Percentiles rank a stretch among this genome's conserved stretches.
These are phyloP conservation scores for Fraxinus baroniana DNA, from an alignment of 305 asterid species.

Conservation along the genomic window DNA sequence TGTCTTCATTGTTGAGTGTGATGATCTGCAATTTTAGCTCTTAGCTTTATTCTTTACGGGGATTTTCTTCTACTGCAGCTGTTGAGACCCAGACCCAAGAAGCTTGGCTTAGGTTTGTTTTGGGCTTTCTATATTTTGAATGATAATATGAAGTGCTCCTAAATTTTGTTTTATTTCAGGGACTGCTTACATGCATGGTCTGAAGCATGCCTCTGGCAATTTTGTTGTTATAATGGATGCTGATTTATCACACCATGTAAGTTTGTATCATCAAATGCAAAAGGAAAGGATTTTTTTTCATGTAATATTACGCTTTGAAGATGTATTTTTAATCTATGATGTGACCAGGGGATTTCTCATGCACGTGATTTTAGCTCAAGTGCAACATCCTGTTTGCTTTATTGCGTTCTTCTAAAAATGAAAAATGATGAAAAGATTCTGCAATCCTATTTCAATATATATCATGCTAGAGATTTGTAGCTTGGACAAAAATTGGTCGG, in stretches of 20 bases:
- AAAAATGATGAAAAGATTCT: neutral
- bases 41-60: constrained; percentile 18
- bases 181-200: constrained; percentile 89
- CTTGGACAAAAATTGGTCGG: neutral
- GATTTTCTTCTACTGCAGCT: constrained; percentile 51
- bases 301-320: neutral
- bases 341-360: neutral
- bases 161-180: constrained; percentile 48
- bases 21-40: neutral
- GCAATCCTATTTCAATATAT: neutral
- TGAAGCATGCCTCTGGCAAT: constrained; percentile 84
- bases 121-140: constrained; percentile 11
- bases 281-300: neutral
- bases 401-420: neutral
- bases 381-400: neutral
- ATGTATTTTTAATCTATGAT: neutral
- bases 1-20: constrained; percentile 7
- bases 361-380: neutral
- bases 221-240: constrained; percentile 98
- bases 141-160: constrained; percentile 24
- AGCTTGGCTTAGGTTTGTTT: constrained; percentile 85
- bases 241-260: constrained; percentile 95
- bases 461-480: neutral
- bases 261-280: constrained; percentile 32
- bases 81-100: constrained; percentile 79